A percentile compares a stretch with the other conserved stretches of the same genome.
Conservation (phyloP, 1,284 basidiomycete genomes). For the Kalmanozyma brasiliensis region DNA sequence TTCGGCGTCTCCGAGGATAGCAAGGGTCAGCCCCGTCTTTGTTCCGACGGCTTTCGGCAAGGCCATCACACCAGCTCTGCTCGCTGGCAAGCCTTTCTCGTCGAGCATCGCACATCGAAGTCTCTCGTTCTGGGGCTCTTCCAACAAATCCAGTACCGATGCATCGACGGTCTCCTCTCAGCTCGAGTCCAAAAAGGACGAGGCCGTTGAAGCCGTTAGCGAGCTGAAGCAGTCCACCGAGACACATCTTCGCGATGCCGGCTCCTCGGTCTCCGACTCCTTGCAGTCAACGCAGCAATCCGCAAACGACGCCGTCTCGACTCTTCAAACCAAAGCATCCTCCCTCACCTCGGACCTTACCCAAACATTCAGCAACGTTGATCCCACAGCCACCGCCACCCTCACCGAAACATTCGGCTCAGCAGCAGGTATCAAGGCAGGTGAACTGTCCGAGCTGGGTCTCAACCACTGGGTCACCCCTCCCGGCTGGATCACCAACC, state of each 20-base stretch:
- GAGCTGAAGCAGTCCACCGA: constrained; percentile 15
- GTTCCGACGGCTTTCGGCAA: too few species aligned
- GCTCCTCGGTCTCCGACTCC: constrained; percentile 8
- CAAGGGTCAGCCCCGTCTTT: too few species aligned
- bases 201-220: constrained; percentile 7
- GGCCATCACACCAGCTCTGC: too few species aligned
- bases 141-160: constrained; percentile 7
- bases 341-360: constrained; percentile 12
- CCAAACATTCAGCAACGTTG: constrained; percentile 31
- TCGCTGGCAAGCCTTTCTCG: constrained; percentile 28
- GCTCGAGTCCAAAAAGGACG: constrained; percentile 16
- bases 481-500: constrained; percentile 73
- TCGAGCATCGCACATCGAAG: constrained; percentile 18
- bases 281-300: constrained; percentile 10
- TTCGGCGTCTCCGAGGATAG: constrained; percentile 16
- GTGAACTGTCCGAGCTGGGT: constrained; percentile 82
- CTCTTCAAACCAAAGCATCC: constrained; percentile 21
- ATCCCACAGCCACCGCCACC: constrained; percentile 32
- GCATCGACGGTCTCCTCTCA: constrained; percentile 10
- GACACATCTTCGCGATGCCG: constrained; percentile 10
- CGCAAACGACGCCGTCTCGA: constrained; percentile 23
- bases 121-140: constrained; percentile 22
- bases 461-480: constrained; percentile 72
- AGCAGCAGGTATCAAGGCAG: constrained; percentile 73
- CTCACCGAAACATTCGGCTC: constrained; percentile 38